Evolutionary conservation across 2,329 filamentous ascomycete species (phyloP).

Genomic region (Fusarium sp.): DNA sequence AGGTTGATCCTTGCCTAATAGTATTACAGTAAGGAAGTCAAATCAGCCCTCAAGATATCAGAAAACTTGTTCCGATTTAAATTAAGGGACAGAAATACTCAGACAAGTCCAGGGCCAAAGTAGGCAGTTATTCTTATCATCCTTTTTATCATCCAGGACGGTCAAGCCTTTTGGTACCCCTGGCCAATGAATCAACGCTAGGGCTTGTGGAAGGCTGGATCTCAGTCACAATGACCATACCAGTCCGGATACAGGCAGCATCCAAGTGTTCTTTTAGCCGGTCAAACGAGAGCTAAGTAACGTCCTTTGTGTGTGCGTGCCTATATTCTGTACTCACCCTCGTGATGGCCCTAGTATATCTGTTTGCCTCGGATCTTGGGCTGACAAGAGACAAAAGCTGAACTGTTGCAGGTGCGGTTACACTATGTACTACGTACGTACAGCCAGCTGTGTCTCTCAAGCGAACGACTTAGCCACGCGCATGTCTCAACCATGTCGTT

Average conservation of each 20-base stretch:
- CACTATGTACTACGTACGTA: too few relatives aligned
- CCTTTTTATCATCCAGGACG: too few relatives aligned
- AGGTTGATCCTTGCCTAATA: slow-evolving; percentile 14
- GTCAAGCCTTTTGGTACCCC: too few relatives aligned
- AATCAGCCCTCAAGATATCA: too few relatives aligned
- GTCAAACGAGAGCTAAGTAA: slow-evolving; percentile 30
- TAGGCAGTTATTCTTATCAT: too few relatives aligned
- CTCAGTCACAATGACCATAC: slow-evolving; percentile 21
- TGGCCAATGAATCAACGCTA: too few relatives aligned
- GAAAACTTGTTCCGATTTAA: too few relatives aligned
- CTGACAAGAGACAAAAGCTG: slow-evolving; percentile 23
- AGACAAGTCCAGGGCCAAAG: too few relatives aligned
- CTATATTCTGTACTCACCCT: not conserved
- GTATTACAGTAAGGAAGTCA: slow-evolving; percentile 12
- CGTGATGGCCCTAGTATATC: slow-evolving; percentile 15
- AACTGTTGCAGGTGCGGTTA: slow-evolving; percentile 6
- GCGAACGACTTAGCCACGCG: slow-evolving; percentile 3
- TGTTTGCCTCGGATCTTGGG: slow-evolving; percentile 23
- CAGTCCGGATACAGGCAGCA: slow-evolving; percentile 14
- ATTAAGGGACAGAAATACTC: too few relatives aligned
- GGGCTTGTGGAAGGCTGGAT: slow-evolving; percentile 1
- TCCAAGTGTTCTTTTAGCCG: slow-evolving; percentile 38
- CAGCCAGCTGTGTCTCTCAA: slow-evolving; percentile 8
- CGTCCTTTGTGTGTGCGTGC: not conserved
- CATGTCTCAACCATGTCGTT: slow-evolving; percentile 1